Evolutionary conservation across 179 eudicot genomes (phyloP), one percentile per base, ranked within the genome.

Genomic region (Corrigiola litoralis): DNA sequence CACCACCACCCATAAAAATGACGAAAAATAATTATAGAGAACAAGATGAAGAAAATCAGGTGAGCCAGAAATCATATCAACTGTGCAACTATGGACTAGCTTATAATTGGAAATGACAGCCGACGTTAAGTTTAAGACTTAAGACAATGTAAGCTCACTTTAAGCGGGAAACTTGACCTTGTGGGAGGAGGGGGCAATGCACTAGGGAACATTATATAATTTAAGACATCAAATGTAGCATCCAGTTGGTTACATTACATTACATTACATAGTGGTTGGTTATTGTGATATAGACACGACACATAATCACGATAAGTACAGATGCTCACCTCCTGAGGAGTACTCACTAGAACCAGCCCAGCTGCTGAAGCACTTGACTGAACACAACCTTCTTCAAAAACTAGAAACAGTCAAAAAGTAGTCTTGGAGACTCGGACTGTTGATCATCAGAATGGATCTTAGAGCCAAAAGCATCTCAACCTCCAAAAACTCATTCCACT

Each of bases 311-410:
- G 9, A 24, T 23, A 42, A 44, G 41, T 5, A 29, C 53, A 58
- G 31, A 5, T 6, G 4, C 32, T 55, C 16, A 42, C 58, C 61
- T 60, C 51, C 60, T 12, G 37, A 57, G 61, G 42, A 56, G 50
- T 14, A 33, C 37, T 21, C 63, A 65, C 51, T 25, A 28, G 20
- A 56, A 45, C 14, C 24, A 46, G 61, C 51, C 56, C 28, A 56
- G 34, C 6, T 8, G 40, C 41, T 67, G 47, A 55, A 34, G 60
- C 32, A 32, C 4, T 65, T 5, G 8, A 37, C 18, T 66, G 28
- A 50, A 33, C 21, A 41, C 2, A 24, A 62, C 56, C 65, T 46
- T 63, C 65, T 33, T n/a, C 21, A 37, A 46, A 20, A 63, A 33
- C 17, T 25, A 12, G 61, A 16, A 58, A 31, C 3, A 29, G 33